These are phyloP conservation scores for Ustilago bromivora DNA, from an alignment of 1,284 basidiomycete species.

Conservation along the genomic window DNA sequence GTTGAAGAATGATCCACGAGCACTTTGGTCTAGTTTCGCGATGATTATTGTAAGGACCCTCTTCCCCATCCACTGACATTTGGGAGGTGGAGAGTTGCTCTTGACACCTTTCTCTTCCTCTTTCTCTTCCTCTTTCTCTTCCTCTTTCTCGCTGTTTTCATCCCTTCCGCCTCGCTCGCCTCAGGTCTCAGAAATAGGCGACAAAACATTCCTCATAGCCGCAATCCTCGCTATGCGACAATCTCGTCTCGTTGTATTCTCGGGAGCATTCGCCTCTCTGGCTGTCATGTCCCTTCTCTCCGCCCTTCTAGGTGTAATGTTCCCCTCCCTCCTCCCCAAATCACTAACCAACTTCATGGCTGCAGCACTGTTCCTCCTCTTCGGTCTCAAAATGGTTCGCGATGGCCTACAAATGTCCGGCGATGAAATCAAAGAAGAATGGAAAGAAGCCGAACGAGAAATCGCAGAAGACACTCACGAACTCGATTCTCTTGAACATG, in stretches of 20 bases:
- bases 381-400: slow-evolving; percentile 60
- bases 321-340: slow-evolving; percentile 63
- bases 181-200: slow-evolving; percentile 75
- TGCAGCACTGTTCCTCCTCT: slow-evolving; percentile 73
- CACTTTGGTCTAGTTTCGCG: slow-evolving; percentile 46
- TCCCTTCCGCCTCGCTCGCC: background rate
- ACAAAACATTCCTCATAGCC: slow-evolving; percentile 97
- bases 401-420: slow-evolving; percentile 61
- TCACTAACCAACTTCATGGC: slow-evolving; percentile 82
- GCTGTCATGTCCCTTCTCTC: slow-evolving; percentile 79
- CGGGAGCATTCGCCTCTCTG: slow-evolving; percentile 87
- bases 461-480: slow-evolving; percentile 88
- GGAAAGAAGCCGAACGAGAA: slow-evolving; percentile 76
- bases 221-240: slow-evolving; percentile 97
- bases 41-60: slow-evolving; percentile 49
- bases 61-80: background rate
- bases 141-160: background rate
- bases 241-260: slow-evolving; percentile 84
- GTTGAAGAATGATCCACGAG: slow-evolving; percentile 43
- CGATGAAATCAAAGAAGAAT: slow-evolving; percentile 74
- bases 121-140: background rate
- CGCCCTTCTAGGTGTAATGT: slow-evolving; percentile 63
- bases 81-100: background rate
- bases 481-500: slow-evolving; percentile 53
- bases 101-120: background rate